Base-by-base conservation (phyloP, 176 grass and related monocot species). In the Oryza meyeriana region DNA sequence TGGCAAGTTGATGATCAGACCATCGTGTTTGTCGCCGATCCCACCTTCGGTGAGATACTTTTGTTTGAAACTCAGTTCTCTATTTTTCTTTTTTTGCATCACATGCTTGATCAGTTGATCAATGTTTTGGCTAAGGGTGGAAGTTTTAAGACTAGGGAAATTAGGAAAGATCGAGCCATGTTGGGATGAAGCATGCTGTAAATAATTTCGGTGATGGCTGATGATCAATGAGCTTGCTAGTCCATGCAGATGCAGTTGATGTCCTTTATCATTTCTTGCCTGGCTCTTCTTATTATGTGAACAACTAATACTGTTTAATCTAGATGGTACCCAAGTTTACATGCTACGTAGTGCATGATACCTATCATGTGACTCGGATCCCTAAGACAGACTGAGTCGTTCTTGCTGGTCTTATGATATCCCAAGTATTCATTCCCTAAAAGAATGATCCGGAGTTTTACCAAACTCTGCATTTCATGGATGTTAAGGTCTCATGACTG, bases 1-100 rank as follows among this genome's bases (percentile, higher is more conserved):
- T 98, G 95, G 95, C 81, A 93, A 87, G 95, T 98, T 57, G 95
- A 98, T 91, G 95, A 98, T 27, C 83, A 86, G 75, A 98, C 95
- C 59, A 88, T 98, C 29, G 92, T 98, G 29, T 94, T 98, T 32
- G 90, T 94, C 59, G 90, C 84, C 26, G 95, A 98, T 88, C 95
- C 92, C 77, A 93, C 86, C 66, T 98, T 98, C 69, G 92, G 95
- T 94, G 84, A 86, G 90, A 73, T 65, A 41, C 31, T 68, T 75
- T 22, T 52, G 24, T 59, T 45, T 86, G 22, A 35, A 42, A 34
- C 57, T 16, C 12, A 29, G 47, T 44, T 61, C 72, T 12, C 77
- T 28, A 25, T 8, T 8, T 0, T 28, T 35, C 13, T 8, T 0
- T 39, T 64, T 69, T 76, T 77, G 17, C 22, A 39, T 52, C 16